phyloP scores from a whole-genome alignment of 2,329 filamentous ascomycete genomes.

The Pseudofabraea citricarpa region DNA sequence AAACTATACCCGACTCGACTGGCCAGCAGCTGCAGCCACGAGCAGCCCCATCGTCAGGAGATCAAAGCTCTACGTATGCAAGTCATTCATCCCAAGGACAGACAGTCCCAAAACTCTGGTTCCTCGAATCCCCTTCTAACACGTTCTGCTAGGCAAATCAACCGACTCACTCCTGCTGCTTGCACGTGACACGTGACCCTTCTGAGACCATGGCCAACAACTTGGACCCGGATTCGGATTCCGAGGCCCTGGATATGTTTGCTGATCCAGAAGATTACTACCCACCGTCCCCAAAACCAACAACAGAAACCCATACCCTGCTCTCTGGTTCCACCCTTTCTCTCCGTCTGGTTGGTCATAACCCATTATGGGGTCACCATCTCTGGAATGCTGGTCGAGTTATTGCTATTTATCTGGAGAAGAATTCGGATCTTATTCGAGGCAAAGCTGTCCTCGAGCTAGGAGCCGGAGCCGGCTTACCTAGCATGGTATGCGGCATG shows the following conservation, averaged over 20 bases:
- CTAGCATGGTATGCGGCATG: slow-evolving; percentile 71
- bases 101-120: too few species aligned
- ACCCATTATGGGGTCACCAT: slow-evolving; percentile 83
- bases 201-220: too few species aligned
- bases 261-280: slow-evolving; percentile 78
- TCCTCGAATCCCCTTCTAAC: too few species aligned
- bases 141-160: too few species aligned
- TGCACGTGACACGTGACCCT: too few species aligned
- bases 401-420: slow-evolving; percentile 73
- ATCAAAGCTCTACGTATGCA: too few species aligned
- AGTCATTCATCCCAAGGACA: too few species aligned
- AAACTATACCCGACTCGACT: too few species aligned
- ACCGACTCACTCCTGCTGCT: too few species aligned
- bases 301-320: slow-evolving; percentile 66
- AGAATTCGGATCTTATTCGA: slow-evolving; percentile 56
- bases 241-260: slow-evolving; percentile 52
- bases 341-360: slow-evolving; percentile 81
- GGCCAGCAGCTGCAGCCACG: too few species aligned
- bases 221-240: slow-evolving; percentile 12
- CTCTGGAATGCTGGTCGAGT: slow-evolving; percentile 88
- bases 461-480: slow-evolving; percentile 82
- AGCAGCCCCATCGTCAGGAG: too few species aligned
- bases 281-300: slow-evolving; percentile 70
- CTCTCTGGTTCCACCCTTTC: slow-evolving; percentile 46
- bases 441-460: slow-evolving; percentile 77